phyloP scores from a whole-genome alignment of 192 early-diverging fungal genomes.

The Irineochytrium annulatum region DNA sequence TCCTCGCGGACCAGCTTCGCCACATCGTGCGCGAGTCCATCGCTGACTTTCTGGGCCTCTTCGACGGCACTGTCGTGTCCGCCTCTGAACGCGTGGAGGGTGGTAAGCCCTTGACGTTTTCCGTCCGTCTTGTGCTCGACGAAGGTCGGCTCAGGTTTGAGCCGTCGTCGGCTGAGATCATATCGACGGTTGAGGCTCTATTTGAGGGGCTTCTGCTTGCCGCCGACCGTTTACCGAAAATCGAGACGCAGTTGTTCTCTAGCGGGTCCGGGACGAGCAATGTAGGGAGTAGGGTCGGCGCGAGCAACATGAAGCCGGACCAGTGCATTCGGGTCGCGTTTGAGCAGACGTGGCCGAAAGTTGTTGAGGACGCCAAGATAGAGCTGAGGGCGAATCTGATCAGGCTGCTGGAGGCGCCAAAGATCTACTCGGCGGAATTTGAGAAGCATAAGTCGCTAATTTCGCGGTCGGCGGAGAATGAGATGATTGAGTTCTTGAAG shows the following conservation, averaged over 20 bases:
- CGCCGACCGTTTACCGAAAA: conserved; percentile 48
- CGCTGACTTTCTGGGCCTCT: conserved; percentile 48
- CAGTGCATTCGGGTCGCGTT: conserved; percentile 52
- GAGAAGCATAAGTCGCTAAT: conserved; percentile 49
- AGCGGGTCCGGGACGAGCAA: conserved; percentile 32
- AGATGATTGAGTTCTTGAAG: conserved; percentile 47
- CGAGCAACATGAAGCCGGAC: conserved; percentile 45
- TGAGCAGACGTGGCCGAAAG: conserved; percentile 47
- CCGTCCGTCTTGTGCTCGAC: conserved; percentile 38
- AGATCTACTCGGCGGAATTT: conserved; percentile 43
- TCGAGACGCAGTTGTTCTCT: conserved; percentile 55
- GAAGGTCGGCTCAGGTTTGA: conserved; percentile 45
- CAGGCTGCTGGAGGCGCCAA: conserved; percentile 38
- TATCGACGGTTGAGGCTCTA: conserved; percentile 40
- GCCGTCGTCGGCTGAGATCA: conserved; percentile 41
- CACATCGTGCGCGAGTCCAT: conserved; percentile 43
- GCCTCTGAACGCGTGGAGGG: conserved; percentile 16
- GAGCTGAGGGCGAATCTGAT: conserved; percentile 26
- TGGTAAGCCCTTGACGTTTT: conserved; percentile 36
- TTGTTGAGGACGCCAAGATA: conserved; percentile 38
- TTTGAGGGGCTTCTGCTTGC: conserved; percentile 44
- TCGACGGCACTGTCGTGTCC: conserved; percentile 30
- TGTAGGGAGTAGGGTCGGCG: conserved; percentile 30
- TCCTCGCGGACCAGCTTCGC: conserved; percentile 50
- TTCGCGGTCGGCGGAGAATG: conserved; percentile 25